Conservation (phyloP, 441 rosid species). For the Theobroma grandiflorum region DNA sequence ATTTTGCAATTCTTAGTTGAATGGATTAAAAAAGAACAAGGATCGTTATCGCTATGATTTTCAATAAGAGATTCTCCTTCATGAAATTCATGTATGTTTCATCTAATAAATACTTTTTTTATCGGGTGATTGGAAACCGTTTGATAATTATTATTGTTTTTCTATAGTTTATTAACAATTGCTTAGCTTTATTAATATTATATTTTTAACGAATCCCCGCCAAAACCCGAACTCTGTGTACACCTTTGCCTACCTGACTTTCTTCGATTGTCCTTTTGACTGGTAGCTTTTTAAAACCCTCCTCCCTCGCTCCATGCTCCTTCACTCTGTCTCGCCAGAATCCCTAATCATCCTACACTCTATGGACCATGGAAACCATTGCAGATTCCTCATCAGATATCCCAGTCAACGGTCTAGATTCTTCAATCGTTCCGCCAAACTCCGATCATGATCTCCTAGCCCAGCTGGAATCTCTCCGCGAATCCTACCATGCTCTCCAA, state of each 20-base stretch:
- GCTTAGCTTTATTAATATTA: too few species aligned
- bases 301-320: background rate
- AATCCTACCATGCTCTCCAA: constrained; percentile 37
- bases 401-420: constrained; percentile 29
- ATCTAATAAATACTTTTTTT: too few species aligned
- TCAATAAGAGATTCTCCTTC: too few species aligned
- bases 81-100: too few species aligned
- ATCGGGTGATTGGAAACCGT: too few species aligned
- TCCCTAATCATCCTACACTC: constrained; percentile 26
- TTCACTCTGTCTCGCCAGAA: background rate
- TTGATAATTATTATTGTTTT: too few species aligned
- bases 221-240: constrained; percentile 26
- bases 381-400: constrained; percentile 29
- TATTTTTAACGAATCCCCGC: constrained; percentile 33
- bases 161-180: too few species aligned
- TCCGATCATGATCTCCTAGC: constrained; percentile 39
- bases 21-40: too few species aligned
- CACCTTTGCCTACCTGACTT: constrained; percentile 23
- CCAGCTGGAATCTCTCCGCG: constrained; percentile 50
- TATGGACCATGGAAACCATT: constrained; percentile 52
- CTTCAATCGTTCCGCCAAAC: constrained; percentile 20
- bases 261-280: constrained; percentile 48
- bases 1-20: too few species aligned
- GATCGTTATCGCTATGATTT: too few species aligned
- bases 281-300: constrained; percentile 43